These are phyloP conservation scores for Linnemannia elongata DNA, from an alignment of 192 early-diverging fungal genomes.

Conservation along the genomic window DNA sequence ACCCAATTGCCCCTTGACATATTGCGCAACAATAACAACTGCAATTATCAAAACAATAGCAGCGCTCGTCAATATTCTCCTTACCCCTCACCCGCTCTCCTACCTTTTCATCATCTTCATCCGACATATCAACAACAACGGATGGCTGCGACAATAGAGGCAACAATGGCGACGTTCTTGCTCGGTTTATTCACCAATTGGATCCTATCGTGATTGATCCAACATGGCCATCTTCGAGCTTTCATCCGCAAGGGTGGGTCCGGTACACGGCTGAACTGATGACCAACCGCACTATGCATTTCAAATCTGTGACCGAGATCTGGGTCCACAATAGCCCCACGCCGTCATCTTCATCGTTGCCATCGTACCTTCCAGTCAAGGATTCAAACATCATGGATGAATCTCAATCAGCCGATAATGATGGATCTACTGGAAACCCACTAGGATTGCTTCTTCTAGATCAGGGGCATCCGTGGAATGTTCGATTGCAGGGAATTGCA, in stretches of 20 bases:
- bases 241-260: background rate
- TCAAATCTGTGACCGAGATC: background rate
- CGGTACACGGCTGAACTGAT: background rate
- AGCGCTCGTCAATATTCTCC: background rate
- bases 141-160: background rate
- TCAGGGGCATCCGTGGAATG: background rate
- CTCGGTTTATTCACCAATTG: background rate
- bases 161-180: background rate
- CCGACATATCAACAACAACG: background rate
- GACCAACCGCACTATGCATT: background rate
- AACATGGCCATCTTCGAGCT: background rate
- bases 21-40: background rate
- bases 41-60: background rate
- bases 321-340: background rate
- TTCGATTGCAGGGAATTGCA: background rate
- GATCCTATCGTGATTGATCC: background rate
- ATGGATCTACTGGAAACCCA: background rate
- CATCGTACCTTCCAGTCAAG: background rate
- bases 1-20: background rate
- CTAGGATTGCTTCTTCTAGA: background rate
- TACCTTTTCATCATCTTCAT: background rate
- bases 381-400: too few species aligned
- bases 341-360: background rate
- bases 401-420: background rate
- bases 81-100: background rate